These are phyloP conservation scores for Avena atlantica DNA, from an alignment of 176 grass and related monocot species.

Conservation along the genomic window DNA sequence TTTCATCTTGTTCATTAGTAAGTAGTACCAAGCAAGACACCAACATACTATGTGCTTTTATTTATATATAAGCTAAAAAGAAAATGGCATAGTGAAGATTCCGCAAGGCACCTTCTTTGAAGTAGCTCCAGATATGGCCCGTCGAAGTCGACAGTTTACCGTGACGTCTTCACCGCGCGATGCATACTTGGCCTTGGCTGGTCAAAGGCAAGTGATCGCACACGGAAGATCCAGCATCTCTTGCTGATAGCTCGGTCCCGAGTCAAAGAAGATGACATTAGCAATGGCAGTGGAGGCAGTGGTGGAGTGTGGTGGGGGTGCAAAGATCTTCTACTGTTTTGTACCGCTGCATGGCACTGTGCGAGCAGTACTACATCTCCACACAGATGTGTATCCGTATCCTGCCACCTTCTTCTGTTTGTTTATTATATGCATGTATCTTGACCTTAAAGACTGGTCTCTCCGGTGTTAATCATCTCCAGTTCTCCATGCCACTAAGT, in stretches of 20 bases:
- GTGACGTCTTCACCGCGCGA: neutral
- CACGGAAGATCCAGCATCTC: conserved; percentile 14
- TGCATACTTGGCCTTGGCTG: neutral
- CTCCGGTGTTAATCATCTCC: neutral
- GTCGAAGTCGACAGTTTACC: conserved; percentile 12
- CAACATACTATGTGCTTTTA: neutral
- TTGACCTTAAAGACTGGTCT: conserved; percentile 9
- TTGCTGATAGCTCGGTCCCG: conserved; percentile 38
- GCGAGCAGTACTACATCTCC: neutral
- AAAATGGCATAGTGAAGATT: neutral
- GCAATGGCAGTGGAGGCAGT: conserved; percentile 27
- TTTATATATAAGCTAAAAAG: neutral
- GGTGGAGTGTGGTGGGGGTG: neutral
- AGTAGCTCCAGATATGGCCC: neutral
- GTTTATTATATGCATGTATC: neutral
- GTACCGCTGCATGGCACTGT: conserved; percentile 5
- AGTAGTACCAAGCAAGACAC: neutral
- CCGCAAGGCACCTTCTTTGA: neutral
- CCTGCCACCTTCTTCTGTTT: neutral
- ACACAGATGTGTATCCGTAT: neutral
- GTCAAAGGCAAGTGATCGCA: conserved; percentile 39
- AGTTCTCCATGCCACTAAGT: conserved; percentile 2
- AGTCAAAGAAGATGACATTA: conserved; percentile 47
- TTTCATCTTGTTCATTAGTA: neutral
- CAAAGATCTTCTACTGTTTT: conserved; percentile 21